Percentiles rank a stretch among this genome's conserved stretches.
These are phyloP conservation scores for Lodderomyces orthopsilosis DNA, from an alignment of 1,139 yeast species.

Conservation along the genomic window DNA sequence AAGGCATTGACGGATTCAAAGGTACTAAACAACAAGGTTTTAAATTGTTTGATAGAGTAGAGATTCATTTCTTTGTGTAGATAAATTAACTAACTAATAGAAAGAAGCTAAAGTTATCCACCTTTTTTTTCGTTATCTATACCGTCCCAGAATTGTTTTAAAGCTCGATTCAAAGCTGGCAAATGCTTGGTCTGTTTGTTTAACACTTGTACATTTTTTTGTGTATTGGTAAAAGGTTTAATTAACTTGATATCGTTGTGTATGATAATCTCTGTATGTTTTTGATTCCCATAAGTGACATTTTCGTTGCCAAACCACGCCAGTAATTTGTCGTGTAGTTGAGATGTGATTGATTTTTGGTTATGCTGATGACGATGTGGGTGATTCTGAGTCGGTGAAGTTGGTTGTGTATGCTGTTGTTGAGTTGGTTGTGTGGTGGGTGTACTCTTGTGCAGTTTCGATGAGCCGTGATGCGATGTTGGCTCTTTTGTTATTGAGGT, in stretches of 20 bases:
- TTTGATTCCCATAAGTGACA: constrained; percentile 23
- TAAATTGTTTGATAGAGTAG: constrained; percentile 49
- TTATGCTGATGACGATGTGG: constrained; percentile 2
- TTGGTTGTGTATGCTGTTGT: constrained; percentile 1
- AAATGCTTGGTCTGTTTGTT: constrained; percentile 32
- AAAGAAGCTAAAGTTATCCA: constrained; percentile 36
- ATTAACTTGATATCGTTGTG: constrained; percentile 25
- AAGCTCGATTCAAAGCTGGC: constrained; percentile 49
- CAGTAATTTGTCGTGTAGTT: constrained; percentile 20
- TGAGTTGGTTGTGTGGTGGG: not conserved
- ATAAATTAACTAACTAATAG: not conserved
- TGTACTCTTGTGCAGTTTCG: not conserved
- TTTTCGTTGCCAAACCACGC: constrained; percentile 22
- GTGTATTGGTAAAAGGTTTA: constrained; percentile 30
- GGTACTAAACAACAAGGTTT: constrained; percentile 59
- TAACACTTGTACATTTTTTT: constrained; percentile 21
- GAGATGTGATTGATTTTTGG: constrained; percentile 1
- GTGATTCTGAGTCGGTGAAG: not conserved
- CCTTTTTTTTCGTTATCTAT: constrained; percentile 54
- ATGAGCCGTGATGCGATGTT: not conserved
- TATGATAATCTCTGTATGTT: constrained; percentile 19
- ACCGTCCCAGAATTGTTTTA: constrained; percentile 56
- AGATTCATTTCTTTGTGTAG: constrained; percentile 23
- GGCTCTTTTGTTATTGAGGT: not conserved
- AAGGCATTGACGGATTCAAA: constrained; percentile 64